phyloP scores from a whole-genome alignment of 129 eudicot genomes.

The Ambrosia artemisiifolia region DNA sequence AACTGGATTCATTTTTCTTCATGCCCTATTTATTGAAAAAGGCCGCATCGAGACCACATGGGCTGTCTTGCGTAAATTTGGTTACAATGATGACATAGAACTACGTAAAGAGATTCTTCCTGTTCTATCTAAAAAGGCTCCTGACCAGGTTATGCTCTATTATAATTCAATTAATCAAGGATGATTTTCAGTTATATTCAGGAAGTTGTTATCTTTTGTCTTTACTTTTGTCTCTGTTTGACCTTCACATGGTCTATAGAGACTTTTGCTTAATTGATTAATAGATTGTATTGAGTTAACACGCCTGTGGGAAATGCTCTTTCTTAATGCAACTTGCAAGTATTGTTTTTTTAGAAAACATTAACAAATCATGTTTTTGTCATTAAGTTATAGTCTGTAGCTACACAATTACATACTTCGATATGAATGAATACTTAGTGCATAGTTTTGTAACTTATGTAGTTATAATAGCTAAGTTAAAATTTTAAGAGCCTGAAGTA shows the following conservation, averaged over 20 bases:
- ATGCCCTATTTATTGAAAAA: slow-evolving; percentile 89
- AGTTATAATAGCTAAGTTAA: too few relatives aligned
- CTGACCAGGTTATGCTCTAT: slow-evolving; percentile 67
- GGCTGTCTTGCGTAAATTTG: slow-evolving; percentile 84
- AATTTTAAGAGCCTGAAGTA: too few relatives aligned
- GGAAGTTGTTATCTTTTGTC: background rate
- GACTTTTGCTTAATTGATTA: too few relatives aligned
- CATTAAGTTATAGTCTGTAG: background rate
- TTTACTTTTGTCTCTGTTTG: background rate
- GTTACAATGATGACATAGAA: slow-evolving; percentile 82
- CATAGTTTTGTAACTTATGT: background rate
- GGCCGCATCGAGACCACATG: slow-evolving; percentile 93
- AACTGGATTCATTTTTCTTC: slow-evolving; percentile 84
- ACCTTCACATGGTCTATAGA: background rate
- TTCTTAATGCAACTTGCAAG: background rate
- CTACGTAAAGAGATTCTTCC: slow-evolving; percentile 65
- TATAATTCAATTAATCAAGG: background rate
- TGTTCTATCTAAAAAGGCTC: slow-evolving; percentile 59
- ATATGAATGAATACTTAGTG: background rate
- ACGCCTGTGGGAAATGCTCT: too few relatives aligned
- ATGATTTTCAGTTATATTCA: background rate
- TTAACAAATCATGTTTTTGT: background rate
- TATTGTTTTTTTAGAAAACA: background rate
- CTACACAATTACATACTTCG: background rate
- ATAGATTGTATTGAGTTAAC: too few relatives aligned